phyloP scores from a whole-genome alignment of 441 rosid species.

The Theobroma grandiflorum region DNA sequence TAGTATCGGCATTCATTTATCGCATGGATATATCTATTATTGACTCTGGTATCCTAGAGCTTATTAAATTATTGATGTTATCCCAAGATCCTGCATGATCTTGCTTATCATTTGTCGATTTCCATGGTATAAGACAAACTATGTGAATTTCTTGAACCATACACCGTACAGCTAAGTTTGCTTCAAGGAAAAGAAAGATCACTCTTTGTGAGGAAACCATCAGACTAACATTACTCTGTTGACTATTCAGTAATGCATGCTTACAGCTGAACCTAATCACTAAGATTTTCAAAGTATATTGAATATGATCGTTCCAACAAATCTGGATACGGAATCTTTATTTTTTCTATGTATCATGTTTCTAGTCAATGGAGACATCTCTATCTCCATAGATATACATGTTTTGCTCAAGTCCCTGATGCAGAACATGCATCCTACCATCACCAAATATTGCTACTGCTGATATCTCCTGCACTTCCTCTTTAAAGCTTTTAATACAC shows the following conservation, averaged over 20 bases:
- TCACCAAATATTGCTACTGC: background rate
- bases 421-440: background rate
- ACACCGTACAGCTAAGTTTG: conserved; percentile 7
- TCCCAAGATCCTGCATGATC: background rate
- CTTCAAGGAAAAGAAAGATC: conserved; percentile 10
- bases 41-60: background rate
- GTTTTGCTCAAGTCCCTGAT: background rate
- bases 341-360: background rate
- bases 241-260: background rate
- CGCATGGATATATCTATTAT: no score
- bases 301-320: background rate
- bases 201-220: background rate
- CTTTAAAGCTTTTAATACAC: background rate
- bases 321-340: conserved; percentile 9
- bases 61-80: background rate
- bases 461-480: background rate
- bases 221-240: background rate
- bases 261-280: background rate
- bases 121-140: background rate
- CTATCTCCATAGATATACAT: conserved; percentile 6
- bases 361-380: conserved; percentile 8
- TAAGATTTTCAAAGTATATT: background rate
- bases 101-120: conserved; percentile 1
- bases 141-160: background rate
- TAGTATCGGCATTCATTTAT: no score